A percentile compares a stretch with the other conserved stretches of the same genome.
Conservation (phyloP, 257 asterid genomes). For the Solanum medicagineum region DNA sequence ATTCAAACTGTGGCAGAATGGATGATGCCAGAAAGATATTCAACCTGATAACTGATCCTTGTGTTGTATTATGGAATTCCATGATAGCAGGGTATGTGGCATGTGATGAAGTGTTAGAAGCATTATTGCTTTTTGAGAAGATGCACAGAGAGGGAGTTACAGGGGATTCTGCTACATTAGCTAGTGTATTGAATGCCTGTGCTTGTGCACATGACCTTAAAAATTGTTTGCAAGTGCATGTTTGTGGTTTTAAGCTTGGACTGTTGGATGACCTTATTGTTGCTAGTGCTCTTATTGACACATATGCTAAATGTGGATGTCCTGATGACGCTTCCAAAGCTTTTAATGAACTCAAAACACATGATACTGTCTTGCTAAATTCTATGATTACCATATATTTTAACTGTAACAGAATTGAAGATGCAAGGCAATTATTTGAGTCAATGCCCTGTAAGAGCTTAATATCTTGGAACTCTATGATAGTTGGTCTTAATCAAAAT, state of each 20-base stretch:
- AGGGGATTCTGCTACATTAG: constrained; percentile 51
- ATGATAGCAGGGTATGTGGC: constrained; percentile 63
- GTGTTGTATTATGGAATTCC: constrained; percentile 59
- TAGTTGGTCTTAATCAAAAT: constrained; percentile 67
- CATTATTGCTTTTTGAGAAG: constrained; percentile 28
- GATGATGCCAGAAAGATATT: constrained; percentile 53
- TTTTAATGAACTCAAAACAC: constrained; percentile 42
- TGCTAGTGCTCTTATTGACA: constrained; percentile 51
- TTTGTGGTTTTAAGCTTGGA: constrained; percentile 39
- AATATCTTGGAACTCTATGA: constrained; percentile 90
- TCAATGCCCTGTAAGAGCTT: constrained; percentile 45
- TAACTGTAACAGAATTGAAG: constrained; percentile 49
- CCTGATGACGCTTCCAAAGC: constrained; percentile 38
- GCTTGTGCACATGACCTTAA: constrained; percentile 27
- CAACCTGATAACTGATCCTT: constrained; percentile 27
- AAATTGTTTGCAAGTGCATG: constrained; percentile 46
- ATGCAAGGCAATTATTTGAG: constrained; percentile 50
- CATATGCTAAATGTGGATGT: constrained; percentile 61
- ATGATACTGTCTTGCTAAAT: constrained; percentile 62
- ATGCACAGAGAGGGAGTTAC: constrained; percentile 38
- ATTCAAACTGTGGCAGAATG: constrained; percentile 50
- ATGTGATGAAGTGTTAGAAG: constrained; percentile 31
- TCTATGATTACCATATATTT: constrained; percentile 65
- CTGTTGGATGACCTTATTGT: constrained; percentile 39
- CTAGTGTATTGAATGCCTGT: constrained; percentile 60